phyloP scores from a whole-genome alignment of 257 asterid species.

The Anisodus acutangulus region DNA sequence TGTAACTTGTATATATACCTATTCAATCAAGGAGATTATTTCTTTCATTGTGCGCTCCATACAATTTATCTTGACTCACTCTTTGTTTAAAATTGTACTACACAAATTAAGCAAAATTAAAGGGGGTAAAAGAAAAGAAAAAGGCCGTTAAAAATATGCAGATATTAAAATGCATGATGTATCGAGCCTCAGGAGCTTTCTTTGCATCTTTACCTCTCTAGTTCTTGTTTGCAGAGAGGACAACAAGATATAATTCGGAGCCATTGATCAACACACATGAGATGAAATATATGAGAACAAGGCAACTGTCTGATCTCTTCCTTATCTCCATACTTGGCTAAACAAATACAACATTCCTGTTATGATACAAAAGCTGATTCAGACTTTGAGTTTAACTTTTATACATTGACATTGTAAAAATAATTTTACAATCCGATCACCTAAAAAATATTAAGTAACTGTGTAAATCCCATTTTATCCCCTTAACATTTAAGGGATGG shows the following conservation, averaged over 20 bases:
- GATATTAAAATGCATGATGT: neutral
- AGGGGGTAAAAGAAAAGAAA: neutral
- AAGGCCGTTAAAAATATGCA: neutral
- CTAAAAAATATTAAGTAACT: too few species aligned
- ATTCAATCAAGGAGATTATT: too few species aligned
- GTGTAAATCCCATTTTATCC: too few species aligned
- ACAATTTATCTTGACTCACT: too few species aligned
- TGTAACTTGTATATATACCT: too few species aligned
- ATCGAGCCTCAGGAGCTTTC: neutral
- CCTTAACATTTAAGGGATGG: too few species aligned
- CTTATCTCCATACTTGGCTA: conserved; percentile 76
- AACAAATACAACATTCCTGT: conserved; percentile 94
- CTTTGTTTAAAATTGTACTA: too few species aligned
- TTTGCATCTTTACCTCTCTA: conserved; percentile 39
- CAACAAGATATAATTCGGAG: conserved; percentile 81
- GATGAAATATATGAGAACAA: conserved; percentile 82
- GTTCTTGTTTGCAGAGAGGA: conserved; percentile 57
- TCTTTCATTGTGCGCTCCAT: too few species aligned
- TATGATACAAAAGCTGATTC: neutral
- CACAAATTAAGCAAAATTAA: too few species aligned
- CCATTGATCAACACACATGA: conserved; percentile 95
- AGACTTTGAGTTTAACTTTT: neutral
- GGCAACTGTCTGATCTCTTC: conserved; percentile 89
- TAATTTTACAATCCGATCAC: neutral
- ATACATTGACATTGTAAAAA: neutral